These are phyloP conservation scores for Serendipita sp. DNA, from an alignment of 768 basidiomycete genomes.

Conservation along the genomic window DNA sequence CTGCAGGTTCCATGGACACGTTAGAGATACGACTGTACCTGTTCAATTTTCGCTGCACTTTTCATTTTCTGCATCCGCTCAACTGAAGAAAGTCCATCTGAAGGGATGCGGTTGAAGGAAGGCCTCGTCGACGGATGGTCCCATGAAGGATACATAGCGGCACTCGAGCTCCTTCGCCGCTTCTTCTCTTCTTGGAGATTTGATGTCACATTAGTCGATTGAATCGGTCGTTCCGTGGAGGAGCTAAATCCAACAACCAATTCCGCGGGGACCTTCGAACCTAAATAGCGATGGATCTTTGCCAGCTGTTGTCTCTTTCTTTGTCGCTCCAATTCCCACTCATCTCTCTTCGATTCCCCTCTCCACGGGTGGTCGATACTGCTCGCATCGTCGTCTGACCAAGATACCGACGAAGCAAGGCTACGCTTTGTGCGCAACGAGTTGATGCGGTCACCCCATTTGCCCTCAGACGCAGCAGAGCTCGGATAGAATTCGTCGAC, in stretches of 20 bases:
- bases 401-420: neutral
- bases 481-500: no score
- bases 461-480: neutral
- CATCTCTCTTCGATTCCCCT: neutral
- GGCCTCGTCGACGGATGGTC: conserved; percentile 13
- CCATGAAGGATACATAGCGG: conserved; percentile 13
- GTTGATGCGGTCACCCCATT: conserved; percentile 24
- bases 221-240: conserved; percentile 18
- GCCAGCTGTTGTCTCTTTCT: conserved; percentile 63
- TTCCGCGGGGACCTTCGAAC: conserved; percentile 59
- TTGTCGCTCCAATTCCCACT: conserved; percentile 27
- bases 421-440: conserved; percentile 21
- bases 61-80: conserved; percentile 71
- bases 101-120: neutral
- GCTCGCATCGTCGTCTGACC: neutral
- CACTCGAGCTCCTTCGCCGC: neutral
- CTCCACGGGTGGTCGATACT: neutral
- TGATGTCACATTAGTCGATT: conserved; percentile 21
- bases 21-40: conserved; percentile 30
- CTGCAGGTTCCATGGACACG: conserved; percentile 3
- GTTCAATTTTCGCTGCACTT: conserved; percentile 76
- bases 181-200: conserved; percentile 11
- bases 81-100: conserved; percentile 47
- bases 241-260: conserved; percentile 31
- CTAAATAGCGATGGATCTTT: conserved; percentile 71